Base-by-base conservation (phyloP, 1,139 yeast genomes). In the Candida neerlandica region DNA sequence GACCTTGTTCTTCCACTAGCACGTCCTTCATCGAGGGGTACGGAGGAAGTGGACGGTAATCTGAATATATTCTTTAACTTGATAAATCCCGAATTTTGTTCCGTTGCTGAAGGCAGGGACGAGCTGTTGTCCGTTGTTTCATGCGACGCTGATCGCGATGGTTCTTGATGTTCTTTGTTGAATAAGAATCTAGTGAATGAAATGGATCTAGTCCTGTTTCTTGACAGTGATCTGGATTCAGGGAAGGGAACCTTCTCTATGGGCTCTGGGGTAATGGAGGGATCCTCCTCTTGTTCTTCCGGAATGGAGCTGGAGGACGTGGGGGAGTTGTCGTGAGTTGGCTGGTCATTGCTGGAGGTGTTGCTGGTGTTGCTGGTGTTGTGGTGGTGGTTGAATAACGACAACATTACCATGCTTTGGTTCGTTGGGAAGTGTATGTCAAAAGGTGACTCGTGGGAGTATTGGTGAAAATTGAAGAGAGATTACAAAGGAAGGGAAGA, bases 131-230 rank as follows among this genome's bases (percentile, higher is more conserved):
- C 45, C 23, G 37, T 37, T 15, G 45, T 34, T 43, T 43, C 45
- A 34, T 43, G 18, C 44, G 60, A 41, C 30, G 53, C 44, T 33
- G 55, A 47, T 27, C 45, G 21, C 18, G 58, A 40, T 12, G 30
- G 47, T 29, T 34, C 43, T 26, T 46, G 43, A 14, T 45, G 45
- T 9, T 55, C 54, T n/a, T 53, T 58, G 43, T 45, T 55, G 45
- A 55, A 58, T 10, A 62, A 52, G 39, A 60, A 57, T 41, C 57
- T 58, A 3, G 64, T 51, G 32, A 62, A 44, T 3, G 66, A 61
- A 12, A 62, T 61, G 4, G 65, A 59, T 44, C 64, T 46, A 11
- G 55, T 54, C 40, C 58, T 43, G 19, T 46, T 49, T 47, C 57
- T 47, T 14, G 57, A 51, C 37, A 29, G 54, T 15, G 54, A 46